Percentiles rank a stretch among this genome's conserved stretches.
Conservation (phyloP, 139 green algal species). For the Chlorella sp. region DNA sequence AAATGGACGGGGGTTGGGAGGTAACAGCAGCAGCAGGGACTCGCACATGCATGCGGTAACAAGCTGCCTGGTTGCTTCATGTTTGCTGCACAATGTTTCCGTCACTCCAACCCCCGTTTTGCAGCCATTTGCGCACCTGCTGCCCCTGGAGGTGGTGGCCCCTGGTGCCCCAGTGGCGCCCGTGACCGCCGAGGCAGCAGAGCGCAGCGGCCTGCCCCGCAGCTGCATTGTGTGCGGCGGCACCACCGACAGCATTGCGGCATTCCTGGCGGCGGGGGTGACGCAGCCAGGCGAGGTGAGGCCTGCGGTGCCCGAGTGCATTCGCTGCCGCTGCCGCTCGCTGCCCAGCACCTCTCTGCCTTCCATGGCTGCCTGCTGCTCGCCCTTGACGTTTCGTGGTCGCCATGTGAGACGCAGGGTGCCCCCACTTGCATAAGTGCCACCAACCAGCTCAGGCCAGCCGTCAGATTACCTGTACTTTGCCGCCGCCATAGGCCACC, state of each 20-base stretch:
- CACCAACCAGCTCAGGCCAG: not conserved
- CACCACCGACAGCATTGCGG: constrained; percentile 90
- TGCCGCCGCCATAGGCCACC: no score
- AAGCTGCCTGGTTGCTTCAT: no score
- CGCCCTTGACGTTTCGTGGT: no score
- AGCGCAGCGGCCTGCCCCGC: constrained; percentile 52
- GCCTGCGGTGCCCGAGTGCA: not conserved
- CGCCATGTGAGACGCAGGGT: no score
- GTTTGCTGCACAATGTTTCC: no score
- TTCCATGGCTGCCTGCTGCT: no score
- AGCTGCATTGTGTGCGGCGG: constrained; percentile 64
- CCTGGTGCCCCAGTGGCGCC: constrained; percentile 71
- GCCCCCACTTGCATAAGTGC: not conserved
- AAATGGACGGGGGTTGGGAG: no score
- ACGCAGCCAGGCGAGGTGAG: constrained; percentile 53
- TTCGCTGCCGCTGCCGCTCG: not conserved
- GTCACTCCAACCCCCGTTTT: not conserved
- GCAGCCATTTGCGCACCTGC: constrained; percentile 60
- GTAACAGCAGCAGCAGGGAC: no score
- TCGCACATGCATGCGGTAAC: no score
- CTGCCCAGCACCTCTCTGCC: not conserved
- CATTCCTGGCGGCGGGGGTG: constrained; percentile 90
- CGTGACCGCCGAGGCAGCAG: constrained; percentile 53
- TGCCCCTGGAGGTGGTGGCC: constrained; percentile 74
- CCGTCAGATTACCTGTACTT: no score